Percentiles rank a stretch among this genome's conserved stretches.
Evolutionary conservation across 345 rosid species (phyloP).

Genomic region (Citrus unshiu): DNA sequence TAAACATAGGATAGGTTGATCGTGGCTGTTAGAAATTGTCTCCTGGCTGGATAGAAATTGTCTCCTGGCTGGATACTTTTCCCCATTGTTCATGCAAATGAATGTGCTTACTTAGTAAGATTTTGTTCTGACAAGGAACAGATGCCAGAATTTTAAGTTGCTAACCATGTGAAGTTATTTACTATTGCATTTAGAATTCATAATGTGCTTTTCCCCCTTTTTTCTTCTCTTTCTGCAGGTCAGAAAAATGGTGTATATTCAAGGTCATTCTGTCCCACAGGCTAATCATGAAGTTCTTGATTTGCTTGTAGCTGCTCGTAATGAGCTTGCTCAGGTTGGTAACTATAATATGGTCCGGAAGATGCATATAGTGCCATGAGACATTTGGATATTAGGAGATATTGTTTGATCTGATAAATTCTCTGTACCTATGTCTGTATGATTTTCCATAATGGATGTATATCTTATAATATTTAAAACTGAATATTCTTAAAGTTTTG

Average conservation of each 20-base stretch:
- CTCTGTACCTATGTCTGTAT: not conserved
- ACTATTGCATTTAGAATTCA: not conserved
- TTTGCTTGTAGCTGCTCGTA: constrained; percentile 69
- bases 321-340: constrained; percentile 84
- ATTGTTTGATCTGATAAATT: not conserved
- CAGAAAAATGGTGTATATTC: constrained; percentile 63
- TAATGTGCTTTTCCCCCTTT: not conserved
- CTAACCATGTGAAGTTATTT: not conserved
- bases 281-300: constrained; percentile 79
- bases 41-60: not conserved
- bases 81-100: not conserved
- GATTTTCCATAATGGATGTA: not conserved
- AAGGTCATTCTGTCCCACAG: constrained; percentile 77
- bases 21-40: constrained; percentile 1
- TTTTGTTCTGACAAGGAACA: not conserved
- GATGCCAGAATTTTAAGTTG: constrained; percentile 6
- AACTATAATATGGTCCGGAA: not conserved
- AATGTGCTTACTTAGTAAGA: not conserved
- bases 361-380: not conserved
- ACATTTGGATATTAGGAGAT: not conserved
- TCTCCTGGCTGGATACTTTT: not conserved
- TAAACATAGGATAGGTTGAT: not conserved
- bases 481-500: not conserved
- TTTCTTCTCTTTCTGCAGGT: constrained; percentile 44
- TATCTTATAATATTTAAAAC: not conserved